Conservation (phyloP, 441 rosid species). For the Brassica hybrid region DNA sequence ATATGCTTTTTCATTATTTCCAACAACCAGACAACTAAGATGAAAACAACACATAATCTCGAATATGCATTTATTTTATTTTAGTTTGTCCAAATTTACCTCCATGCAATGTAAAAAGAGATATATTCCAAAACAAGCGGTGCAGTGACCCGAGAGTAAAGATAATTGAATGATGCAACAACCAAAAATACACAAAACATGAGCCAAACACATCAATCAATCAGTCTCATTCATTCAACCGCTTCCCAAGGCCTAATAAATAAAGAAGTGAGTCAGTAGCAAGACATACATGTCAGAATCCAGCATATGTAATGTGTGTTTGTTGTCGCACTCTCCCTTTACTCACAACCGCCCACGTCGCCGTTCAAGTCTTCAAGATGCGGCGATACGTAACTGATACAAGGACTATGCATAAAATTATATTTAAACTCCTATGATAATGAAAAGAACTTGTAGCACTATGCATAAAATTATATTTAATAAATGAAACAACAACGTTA, state of each 20-base stretch:
- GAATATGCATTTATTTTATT: conserved; percentile 7
- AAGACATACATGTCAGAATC: conserved; percentile 25
- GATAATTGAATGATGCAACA: background rate
- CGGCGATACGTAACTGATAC: conserved; percentile 4
- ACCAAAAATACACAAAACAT: background rate
- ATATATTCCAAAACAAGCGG: background rate
- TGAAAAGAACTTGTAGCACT: too few species aligned
- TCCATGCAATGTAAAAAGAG: background rate
- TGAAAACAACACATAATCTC: conserved; percentile 18
- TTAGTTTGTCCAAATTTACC: background rate
- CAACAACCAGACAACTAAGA: conserved; percentile 20
- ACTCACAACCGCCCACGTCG: conserved; percentile 1
- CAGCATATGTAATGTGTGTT: conserved; percentile 1
- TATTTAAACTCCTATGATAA: background rate
- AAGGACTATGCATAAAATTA: too few species aligned
- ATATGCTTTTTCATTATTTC: conserved; percentile 20
- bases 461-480: background rate
- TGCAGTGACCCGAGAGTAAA: conserved; percentile 4
- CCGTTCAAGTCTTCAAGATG: conserved; percentile 13
- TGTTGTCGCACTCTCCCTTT: background rate
- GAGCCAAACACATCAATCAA: conserved; percentile 7
- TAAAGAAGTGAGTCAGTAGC: conserved; percentile 12
- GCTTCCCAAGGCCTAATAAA: conserved; percentile 27
- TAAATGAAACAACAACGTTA: background rate
- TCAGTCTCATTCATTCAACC: background rate